Base-by-base conservation (phyloP, 192 early-diverging fungal species). In the Coemansia sp. region DNA sequence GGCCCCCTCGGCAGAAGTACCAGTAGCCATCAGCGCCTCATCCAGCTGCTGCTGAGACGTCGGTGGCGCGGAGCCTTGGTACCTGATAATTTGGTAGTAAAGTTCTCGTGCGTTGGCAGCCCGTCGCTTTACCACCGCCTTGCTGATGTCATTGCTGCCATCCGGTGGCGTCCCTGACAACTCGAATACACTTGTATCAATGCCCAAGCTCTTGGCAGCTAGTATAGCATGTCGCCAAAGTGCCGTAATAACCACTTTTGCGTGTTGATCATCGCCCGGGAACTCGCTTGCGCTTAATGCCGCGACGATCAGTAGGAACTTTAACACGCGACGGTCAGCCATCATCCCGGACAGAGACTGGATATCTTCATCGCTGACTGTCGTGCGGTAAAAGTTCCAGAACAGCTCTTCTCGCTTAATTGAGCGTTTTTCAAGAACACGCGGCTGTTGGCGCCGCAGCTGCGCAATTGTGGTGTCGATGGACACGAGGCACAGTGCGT, bases 81-180 rank as follows among this genome's bases (percentile, higher is more conserved):
- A 71, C 4, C 74, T 69, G 3, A 76, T 24, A 12, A 71, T 45
- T 24, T n/a, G 19, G 50, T 76, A 76, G 65, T 67, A 76, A 4
- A 75, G 49, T 11, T 26, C 4, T 20, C 73, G 63, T 14, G 68
- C 32, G 11, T 66, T 64, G 1, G 22, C 18, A 7, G 70, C 57
- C 52, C 56, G 60, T 41, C 45, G 53, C 41, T 18, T 16, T 35
- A 43, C 1, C 4, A 8, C 0, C 13, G n/a, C 11, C 29, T 19
- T 23, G 3, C 4, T 8, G 3, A 14, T 12, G 19, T 29, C 16
- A 39, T 23, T 13, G 22, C 39, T 20, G 4, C 16, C 23, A 13
- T 53, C 3, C 23, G 13, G 51, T 22, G 23, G 11, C 8, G 7
- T 13, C 20, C 12, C 20, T 22, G 22, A 19, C 51, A 22, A 53